Base-by-base conservation (phyloP, 768 basidiomycete species). In the Kwoniella sp. region DNA sequence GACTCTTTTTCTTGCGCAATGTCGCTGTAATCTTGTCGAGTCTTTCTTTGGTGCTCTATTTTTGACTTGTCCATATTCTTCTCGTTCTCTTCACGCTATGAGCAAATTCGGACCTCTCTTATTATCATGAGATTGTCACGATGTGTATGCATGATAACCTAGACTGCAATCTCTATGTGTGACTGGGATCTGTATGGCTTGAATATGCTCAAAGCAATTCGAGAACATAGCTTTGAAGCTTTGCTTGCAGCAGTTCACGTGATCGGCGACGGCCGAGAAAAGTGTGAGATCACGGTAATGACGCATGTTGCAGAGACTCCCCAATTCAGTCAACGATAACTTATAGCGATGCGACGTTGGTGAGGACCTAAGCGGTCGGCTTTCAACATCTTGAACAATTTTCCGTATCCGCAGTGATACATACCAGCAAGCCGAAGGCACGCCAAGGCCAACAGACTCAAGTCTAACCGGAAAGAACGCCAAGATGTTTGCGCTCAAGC, bases 101-200 rank as follows among this genome's bases (percentile, higher is more conserved):
- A 59, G 58, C 26, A n/a, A 29, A 56, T 25, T 59, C 23, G 29
- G 38, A 26, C 28, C 23, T 59, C 47, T 26, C 26, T 13, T 17
- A 38, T 13, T 17, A 38, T 47, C 11, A 31, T 34, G 51, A 52
- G 48, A 61, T 48, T 52, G 59, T 45, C 26, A 61, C 48, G 51
- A 45, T 58, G 63, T 65, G 50, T 41, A 65, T 65, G 51, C 56
- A 59, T 58, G 48, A 58, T 53, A 20, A 12, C 20, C 23, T 48
- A n/a, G 51, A 50, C 58, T 45, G 41, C 41, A 9, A 45, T 9
- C 9, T 5, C 34, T 37, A 13, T 37, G 5, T 13, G 34, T n/a
- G n/a, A n/a, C 34, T 13, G 34, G 5, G 34, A 5, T 7, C 13
- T 37, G 34, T 37, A 7, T 37, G 7, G 5, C 34, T 5, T 37